Conservation (phyloP, 805 yeast genomes). For the Schizosaccharomyces lindneri region DNA sequence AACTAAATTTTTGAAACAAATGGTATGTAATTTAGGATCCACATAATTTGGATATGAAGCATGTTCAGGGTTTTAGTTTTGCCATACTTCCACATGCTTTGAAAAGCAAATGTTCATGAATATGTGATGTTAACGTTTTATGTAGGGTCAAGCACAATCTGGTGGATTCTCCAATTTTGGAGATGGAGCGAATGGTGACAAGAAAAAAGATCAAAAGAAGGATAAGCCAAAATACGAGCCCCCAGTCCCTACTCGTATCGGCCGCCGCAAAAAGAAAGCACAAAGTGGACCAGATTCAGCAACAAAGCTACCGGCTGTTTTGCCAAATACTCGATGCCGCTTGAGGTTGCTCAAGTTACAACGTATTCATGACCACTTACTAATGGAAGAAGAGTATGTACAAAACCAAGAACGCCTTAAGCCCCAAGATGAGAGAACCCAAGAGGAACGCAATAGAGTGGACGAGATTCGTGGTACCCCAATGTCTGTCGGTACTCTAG, state of each 20-base stretch:
- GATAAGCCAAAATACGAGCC: constrained; percentile 96
- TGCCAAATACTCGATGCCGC: constrained; percentile 84
- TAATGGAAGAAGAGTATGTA: constrained; percentile 80
- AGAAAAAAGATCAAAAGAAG: constrained; percentile 7
- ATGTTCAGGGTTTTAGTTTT: not conserved
- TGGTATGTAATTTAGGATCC: not conserved
- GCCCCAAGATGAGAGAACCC: constrained; percentile 89
- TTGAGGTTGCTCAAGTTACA: constrained; percentile 76
- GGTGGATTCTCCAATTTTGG: constrained; percentile 11
- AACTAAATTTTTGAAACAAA: not conserved
- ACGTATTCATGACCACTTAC: constrained; percentile 83
- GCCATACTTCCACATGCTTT: not conserved
- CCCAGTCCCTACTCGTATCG: constrained; percentile 84
- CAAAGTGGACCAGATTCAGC: constrained; percentile 63
- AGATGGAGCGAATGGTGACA: constrained; percentile 14
- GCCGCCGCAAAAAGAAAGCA: constrained; percentile 54
- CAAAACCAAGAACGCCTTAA: constrained; percentile 82
- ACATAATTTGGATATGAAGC: not conserved
- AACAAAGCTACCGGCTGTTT: constrained; percentile 62
- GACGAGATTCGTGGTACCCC: constrained; percentile 93
- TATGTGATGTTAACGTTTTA: not conserved
- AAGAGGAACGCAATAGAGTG: constrained; percentile 82
- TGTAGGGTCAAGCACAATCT: constrained; percentile 15
- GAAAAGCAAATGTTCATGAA: not conserved
- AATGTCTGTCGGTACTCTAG: constrained; percentile 85